Conservation (phyloP, 2,329 filamentous ascomycete species). For the Botrytis galanthina region DNA sequence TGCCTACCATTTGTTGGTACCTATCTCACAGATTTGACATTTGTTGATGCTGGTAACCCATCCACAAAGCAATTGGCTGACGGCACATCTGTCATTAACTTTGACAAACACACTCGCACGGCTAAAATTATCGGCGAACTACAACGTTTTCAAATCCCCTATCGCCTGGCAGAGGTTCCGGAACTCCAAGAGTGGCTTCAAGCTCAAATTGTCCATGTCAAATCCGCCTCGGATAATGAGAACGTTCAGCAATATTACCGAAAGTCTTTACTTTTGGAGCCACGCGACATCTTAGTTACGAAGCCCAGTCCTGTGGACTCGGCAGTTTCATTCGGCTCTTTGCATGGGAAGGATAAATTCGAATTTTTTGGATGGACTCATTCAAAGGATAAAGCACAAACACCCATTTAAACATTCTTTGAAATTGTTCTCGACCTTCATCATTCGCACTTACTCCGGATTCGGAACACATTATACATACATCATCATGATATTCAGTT, state of each 20-base stretch:
- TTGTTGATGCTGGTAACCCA: slow-evolving; percentile 91
- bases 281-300: slow-evolving; percentile 43
- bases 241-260: slow-evolving; percentile 66
- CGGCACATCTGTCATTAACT: slow-evolving; percentile 86
- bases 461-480: slow-evolving; percentile 17
- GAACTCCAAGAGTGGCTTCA: slow-evolving; percentile 95
- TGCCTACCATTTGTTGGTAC: slow-evolving; percentile 95
- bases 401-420: slow-evolving; percentile 16
- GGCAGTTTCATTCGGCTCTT: slow-evolving; percentile 26
- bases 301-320: slow-evolving; percentile 35
- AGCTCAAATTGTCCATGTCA: slow-evolving; percentile 72
- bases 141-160: slow-evolving; percentile 93
- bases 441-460: slow-evolving; percentile 14
- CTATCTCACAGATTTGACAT: slow-evolving; percentile 93
- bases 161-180: slow-evolving; percentile 75
- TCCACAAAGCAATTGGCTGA: slow-evolving; percentile 74
- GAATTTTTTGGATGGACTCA: slow-evolving; percentile 53
- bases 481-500: slow-evolving; percentile 29
- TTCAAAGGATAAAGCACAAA: slow-evolving; percentile 33
- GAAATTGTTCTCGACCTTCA: neutral
- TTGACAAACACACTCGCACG: slow-evolving; percentile 93
- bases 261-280: slow-evolving; percentile 65
- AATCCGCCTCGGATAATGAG: slow-evolving; percentile 51
- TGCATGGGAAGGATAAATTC: slow-evolving; percentile 48
- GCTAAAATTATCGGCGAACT: slow-evolving; percentile 94